A percentile compares a stretch with the other conserved stretches of the same genome.
Evolutionary conservation across 1,284 basidiomycete species (phyloP).

Genomic region (Ustilago sp.): DNA sequence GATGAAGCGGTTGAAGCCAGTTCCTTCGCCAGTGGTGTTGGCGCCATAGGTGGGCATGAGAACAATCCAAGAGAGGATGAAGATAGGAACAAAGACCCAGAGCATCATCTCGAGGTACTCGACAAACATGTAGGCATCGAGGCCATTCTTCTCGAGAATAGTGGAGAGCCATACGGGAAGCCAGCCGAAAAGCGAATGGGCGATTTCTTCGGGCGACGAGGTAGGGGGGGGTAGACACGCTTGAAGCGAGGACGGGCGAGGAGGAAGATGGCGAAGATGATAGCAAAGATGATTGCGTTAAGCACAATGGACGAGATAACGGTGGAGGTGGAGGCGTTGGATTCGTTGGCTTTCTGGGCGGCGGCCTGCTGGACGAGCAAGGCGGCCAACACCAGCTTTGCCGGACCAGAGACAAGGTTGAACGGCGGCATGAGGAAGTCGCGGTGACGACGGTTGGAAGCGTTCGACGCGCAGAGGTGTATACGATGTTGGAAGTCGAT

Average conservation of each 20-base stretch:
- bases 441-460: constrained; percentile 19
- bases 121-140: constrained; percentile 94
- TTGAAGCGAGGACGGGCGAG: constrained; percentile 69
- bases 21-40: constrained; percentile 71
- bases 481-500: not conserved
- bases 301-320: constrained; percentile 67
- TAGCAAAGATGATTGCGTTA: constrained; percentile 63
- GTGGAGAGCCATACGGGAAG: constrained; percentile 68
- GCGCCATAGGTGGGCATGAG: constrained; percentile 76
- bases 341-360: constrained; percentile 27
- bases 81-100: constrained; percentile 82
- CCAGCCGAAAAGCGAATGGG: constrained; percentile 69
- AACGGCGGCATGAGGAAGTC: constrained; percentile 43
- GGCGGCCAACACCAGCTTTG: constrained; percentile 33
- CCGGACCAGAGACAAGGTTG: constrained; percentile 39
- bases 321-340: constrained; percentile 59
- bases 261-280: constrained; percentile 68
- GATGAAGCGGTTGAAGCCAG: constrained; percentile 80
- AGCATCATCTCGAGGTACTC: constrained; percentile 84
- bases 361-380: constrained; percentile 36
- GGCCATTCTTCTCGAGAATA: constrained; percentile 77
- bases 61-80: constrained; percentile 67
- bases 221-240: constrained; percentile 70
- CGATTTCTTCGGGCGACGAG: constrained; percentile 64
- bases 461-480: constrained; percentile 13